phyloP scores from a whole-genome alignment of 2,329 filamentous ascomycete genomes.

The Penicillium sclerotigenum region DNA sequence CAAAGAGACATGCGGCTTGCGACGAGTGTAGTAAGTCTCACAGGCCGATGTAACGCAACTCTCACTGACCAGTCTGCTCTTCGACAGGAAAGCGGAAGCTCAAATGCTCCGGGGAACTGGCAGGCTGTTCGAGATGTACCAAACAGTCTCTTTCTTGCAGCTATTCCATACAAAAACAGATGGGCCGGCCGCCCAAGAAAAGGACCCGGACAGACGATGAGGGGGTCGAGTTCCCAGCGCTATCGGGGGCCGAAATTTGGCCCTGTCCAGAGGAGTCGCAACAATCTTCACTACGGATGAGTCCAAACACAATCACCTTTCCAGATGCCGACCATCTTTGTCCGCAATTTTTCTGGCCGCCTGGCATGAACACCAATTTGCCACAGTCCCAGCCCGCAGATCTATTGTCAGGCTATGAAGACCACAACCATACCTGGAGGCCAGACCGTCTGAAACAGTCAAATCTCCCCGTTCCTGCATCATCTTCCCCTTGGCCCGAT shows the following conservation, averaged over 20 bases:
- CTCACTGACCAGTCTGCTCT: slow-evolving; percentile 15
- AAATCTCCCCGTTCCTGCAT: slow-evolving; percentile 27
- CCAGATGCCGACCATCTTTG: slow-evolving; percentile 30
- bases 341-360: slow-evolving; percentile 23
- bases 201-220: slow-evolving; percentile 33
- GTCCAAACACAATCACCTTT: slow-evolving; percentile 12
- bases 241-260: slow-evolving; percentile 22
- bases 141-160: slow-evolving; percentile 44
- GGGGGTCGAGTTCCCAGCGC: slow-evolving; percentile 12
- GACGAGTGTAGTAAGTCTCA: slow-evolving; percentile 48
- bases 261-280: slow-evolving; percentile 21
- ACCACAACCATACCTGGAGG: slow-evolving; percentile 27
- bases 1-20: slow-evolving; percentile 48
- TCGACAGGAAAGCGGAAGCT: slow-evolving; percentile 46
- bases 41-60: neutral
- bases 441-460: slow-evolving; percentile 22
- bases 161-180: slow-evolving; percentile 49
- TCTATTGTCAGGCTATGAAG: slow-evolving; percentile 22
- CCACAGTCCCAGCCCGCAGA: slow-evolving; percentile 16
- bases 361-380: neutral
- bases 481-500: slow-evolving; percentile 41
- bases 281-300: slow-evolving; percentile 15
- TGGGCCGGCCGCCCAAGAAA: slow-evolving; percentile 48
- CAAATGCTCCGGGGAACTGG: slow-evolving; percentile 48
- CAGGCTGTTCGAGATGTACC: slow-evolving; percentile 43